Evolutionary conservation across 169 alveolate genomes (phyloP).

Genomic region (Plasmodium gonderi): DNA sequence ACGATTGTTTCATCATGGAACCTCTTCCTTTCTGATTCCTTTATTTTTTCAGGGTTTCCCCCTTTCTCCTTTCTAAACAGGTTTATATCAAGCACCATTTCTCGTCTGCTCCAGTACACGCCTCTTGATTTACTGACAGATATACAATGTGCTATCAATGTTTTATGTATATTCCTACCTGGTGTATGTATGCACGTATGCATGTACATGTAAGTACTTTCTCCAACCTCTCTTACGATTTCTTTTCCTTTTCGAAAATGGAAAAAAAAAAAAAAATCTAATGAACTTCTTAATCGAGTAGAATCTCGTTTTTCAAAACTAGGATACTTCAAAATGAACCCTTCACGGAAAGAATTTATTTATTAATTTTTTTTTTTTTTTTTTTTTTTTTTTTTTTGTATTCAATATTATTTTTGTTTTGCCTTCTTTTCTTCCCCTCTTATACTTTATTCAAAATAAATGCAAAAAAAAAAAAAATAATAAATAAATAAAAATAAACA

Average conservation of each 20-base stretch:
- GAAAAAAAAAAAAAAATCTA: neutral
- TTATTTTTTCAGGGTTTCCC: constrained; percentile 73
- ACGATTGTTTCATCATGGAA: constrained; percentile 80
- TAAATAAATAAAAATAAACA: no score
- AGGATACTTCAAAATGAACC: neutral
- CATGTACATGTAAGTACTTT: neutral
- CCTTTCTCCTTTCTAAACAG: constrained; percentile 81
- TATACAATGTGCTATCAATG: no score
- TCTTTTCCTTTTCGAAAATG: neutral
- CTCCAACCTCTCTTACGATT: no score
- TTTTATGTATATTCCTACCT: no score
- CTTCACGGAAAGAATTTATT: neutral
- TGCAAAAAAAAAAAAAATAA: no score
- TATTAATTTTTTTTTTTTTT: neutral
- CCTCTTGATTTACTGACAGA: neutral
- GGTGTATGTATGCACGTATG: neutral
- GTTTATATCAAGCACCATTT: constrained; percentile 84
- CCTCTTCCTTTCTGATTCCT: constrained; percentile 81
- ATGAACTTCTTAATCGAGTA: neutral
- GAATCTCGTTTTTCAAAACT: neutral
- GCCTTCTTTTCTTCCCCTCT: neutral
- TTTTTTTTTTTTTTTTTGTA: neutral
- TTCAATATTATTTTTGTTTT: no score
- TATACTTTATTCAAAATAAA: neutral
- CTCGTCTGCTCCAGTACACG: neutral